A percentile compares a stretch with the other conserved stretches of the same genome.
These are phyloP conservation scores for Eutrema yunnanense DNA, from an alignment of 345 rosid genomes.

Conservation along the genomic window DNA sequence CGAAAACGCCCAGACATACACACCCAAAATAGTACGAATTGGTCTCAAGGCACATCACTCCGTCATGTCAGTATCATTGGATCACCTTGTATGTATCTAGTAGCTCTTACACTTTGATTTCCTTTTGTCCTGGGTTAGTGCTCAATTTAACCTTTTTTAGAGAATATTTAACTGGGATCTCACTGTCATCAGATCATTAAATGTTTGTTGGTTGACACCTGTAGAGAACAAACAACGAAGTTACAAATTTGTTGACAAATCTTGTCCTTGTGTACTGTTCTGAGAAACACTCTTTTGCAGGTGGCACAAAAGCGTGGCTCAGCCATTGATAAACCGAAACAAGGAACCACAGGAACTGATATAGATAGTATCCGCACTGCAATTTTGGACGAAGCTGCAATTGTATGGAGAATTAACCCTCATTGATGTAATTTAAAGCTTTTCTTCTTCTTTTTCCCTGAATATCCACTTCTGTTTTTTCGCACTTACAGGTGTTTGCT, in stretches of 20 bases:
- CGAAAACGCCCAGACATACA: slow-evolving; percentile 61
- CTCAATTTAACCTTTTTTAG: background rate
- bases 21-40: slow-evolving; percentile 87
- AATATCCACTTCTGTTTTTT: slow-evolving; percentile 11
- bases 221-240: background rate
- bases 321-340: slow-evolving; percentile 63
- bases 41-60: slow-evolving; percentile 97
- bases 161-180: background rate
- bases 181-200: background rate
- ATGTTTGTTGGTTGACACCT: background rate
- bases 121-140: background rate
- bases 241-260: background rate
- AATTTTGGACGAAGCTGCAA: slow-evolving; percentile 80
- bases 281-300: slow-evolving; percentile 39
- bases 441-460: background rate
- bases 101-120: slow-evolving; percentile 7
- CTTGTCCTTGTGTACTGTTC: background rate
- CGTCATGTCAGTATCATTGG: slow-evolving; percentile 67
- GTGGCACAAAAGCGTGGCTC: slow-evolving; percentile 68
- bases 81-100: slow-evolving; percentile 71
- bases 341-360: slow-evolving; percentile 63
- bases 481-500: slow-evolving; percentile 63
- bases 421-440: slow-evolving; percentile 4
- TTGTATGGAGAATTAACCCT: slow-evolving; percentile 45
- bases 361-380: slow-evolving; percentile 65